Conservation (phyloP, 169 alveolate genomes). For the Plasmodium fragile region DNA sequence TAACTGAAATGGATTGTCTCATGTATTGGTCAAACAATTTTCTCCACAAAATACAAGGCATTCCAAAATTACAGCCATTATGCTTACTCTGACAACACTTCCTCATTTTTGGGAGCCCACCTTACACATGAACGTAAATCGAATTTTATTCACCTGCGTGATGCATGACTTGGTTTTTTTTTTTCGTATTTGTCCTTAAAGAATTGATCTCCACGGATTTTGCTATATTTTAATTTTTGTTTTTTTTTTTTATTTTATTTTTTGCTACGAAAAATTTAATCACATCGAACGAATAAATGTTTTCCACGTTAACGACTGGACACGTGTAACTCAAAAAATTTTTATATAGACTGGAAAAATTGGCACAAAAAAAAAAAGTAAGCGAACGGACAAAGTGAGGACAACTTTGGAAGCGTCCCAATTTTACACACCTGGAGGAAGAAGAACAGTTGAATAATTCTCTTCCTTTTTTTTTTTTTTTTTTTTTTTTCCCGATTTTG, state of each 20-base stretch:
- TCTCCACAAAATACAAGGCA: not conserved
- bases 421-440: not conserved
- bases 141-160: not conserved
- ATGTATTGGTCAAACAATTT: not conserved
- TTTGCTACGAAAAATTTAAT: not conserved
- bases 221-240: not conserved
- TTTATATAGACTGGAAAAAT: constrained; percentile 11
- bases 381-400: not conserved
- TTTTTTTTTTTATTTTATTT: not conserved
- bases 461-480: constrained; percentile 1
- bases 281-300: not conserved
- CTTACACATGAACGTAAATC: not conserved
- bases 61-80: not conserved
- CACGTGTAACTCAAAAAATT: constrained; percentile 13
- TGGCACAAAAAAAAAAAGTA: not conserved
- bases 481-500: not conserved
- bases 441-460: not conserved
- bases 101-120: not conserved
- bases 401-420: not conserved
- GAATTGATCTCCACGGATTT: not conserved
- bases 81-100: not conserved
- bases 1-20: not conserved
- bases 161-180: not conserved
- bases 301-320: not conserved
- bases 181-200: not conserved